Evolutionary conservation across 2,329 filamentous ascomycete species (phyloP).

Genomic region (Lomentospora prolificans): DNA sequence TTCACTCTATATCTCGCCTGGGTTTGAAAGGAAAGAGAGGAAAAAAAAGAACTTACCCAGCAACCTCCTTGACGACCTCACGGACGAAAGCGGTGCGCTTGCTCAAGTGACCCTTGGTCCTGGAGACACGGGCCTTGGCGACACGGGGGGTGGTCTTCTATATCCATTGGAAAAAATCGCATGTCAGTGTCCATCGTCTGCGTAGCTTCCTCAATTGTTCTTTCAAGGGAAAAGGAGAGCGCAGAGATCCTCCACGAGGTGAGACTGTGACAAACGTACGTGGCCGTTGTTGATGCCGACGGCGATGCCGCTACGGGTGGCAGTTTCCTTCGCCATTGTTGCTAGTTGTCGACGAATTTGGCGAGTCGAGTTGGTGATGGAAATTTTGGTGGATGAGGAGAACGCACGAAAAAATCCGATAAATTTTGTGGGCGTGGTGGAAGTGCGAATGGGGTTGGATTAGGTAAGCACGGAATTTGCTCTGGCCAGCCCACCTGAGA

Average conservation of each 20-base stretch:
- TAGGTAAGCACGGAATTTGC: background rate
- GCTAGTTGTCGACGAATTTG: conserved; percentile 19
- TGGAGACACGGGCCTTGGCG: conserved; percentile 67
- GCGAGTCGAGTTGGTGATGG: conserved; percentile 21
- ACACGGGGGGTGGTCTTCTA: conserved; percentile 78
- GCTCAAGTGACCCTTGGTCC: conserved; percentile 91
- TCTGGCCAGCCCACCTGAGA: too few relatives aligned
- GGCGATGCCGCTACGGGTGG: conserved; percentile 48
- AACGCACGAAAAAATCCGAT: conserved; percentile 1
- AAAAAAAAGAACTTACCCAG: conserved; percentile 55
- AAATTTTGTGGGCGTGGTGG: conserved; percentile 9
- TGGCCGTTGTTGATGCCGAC: conserved; percentile 55
- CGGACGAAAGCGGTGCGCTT: conserved; percentile 96
- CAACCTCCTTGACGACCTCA: conserved; percentile 96
- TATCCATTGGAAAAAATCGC: conserved; percentile 20
- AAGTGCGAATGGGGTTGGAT: background rate
- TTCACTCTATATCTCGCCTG: conserved; percentile 9
- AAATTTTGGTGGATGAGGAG: conserved; percentile 12
- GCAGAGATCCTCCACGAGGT: conserved; percentile 69
- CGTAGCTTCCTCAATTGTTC: conserved; percentile 14
- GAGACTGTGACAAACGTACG: conserved; percentile 53
- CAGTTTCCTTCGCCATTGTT: conserved; percentile 51
- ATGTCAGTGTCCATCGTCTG: conserved; percentile 57
- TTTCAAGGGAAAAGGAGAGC: conserved; percentile 13
- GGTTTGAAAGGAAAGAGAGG: background rate